Conservation (phyloP, 495 filamentous ascomycete genomes). For the Podospora didyma region DNA sequence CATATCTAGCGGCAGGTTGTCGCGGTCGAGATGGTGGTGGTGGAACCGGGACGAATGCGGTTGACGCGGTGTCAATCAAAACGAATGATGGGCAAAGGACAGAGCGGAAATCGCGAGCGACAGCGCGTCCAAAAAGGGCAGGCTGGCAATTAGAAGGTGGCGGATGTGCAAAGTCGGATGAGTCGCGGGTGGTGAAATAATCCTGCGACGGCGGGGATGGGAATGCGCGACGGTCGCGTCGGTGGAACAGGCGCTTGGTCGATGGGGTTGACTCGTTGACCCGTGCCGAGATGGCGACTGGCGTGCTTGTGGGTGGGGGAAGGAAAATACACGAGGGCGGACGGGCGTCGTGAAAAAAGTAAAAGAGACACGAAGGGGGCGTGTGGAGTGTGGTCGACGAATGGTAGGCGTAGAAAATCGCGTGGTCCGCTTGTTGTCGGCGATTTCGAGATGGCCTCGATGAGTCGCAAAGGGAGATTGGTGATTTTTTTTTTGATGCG, state of each 20-base stretch:
- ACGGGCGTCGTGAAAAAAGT: slow-evolving; percentile 29
- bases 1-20: slow-evolving; percentile 34
- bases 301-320: slow-evolving; percentile 10
- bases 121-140: slow-evolving; percentile 20
- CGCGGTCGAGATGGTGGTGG: slow-evolving; percentile 15
- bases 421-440: slow-evolving; percentile 39
- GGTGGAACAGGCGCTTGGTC: slow-evolving; percentile 17
- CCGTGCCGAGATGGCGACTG: slow-evolving; percentile 13
- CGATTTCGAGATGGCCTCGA: slow-evolving; percentile 45
- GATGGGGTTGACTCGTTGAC: slow-evolving; percentile 18
- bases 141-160: slow-evolving; percentile 7
- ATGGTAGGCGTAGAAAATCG: slow-evolving; percentile 33
- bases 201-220: slow-evolving; percentile 3
- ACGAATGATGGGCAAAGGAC: slow-evolving; percentile 8
- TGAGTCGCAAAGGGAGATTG: slow-evolving; percentile 47
- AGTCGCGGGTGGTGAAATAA: slow-evolving; percentile 11
- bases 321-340: slow-evolving; percentile 20
- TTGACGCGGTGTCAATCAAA: slow-evolving; percentile 3
- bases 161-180: slow-evolving; percentile 3
- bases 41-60: slow-evolving; percentile 11
- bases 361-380: slow-evolving; percentile 21
- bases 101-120: slow-evolving; percentile 6
- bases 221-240: slow-evolving; percentile 24
- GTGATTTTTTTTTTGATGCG: slow-evolving; percentile 57
- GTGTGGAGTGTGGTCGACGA: slow-evolving; percentile 23